Base-by-base conservation (phyloP, 441 rosid genomes). In the Arabidopsis hybrid region DNA sequence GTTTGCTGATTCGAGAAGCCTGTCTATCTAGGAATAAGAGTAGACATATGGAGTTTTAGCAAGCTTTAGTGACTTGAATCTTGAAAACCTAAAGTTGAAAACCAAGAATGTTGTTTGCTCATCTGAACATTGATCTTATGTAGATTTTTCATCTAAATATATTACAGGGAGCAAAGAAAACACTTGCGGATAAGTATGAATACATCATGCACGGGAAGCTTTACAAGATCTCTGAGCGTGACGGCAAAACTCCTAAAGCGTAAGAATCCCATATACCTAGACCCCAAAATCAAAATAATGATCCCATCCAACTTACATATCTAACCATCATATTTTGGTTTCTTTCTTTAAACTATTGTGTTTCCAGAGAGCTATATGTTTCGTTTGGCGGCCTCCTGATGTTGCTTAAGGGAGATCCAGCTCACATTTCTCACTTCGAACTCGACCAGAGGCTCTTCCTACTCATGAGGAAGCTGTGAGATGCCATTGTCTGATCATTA, bases 131-230 rank as follows among this genome's bases (percentile, higher is more conserved):
- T 42, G 12, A 31, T 2, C 35, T 58, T 16, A 35, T 14, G 12
- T 45, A n/a, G 39, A 1, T 21, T 57, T 40, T 38, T 53, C 42
- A 18, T 62, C 35, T 45, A 2, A 1, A 18, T 47, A 7, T 7
- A 17, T 74, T 57, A n/a, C 83, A 91, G 97, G 98, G 88, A 68
- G 85, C 79, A 34, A 90, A 85, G 80, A 91, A 86, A 74, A 80
- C 93, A 6, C 95, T 94, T 74, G 97, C 97, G 3, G 97, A 90
- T 72, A 92, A 92, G 83, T 90, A 86, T 13, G 97, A 94, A 59
- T 94, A 94, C 73, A 82, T 91, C 21, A 94, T 94, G 99, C 95
- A 94, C 40, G 95, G 97, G 77, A 94, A 92, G 85, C 82, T 92
- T 43, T 92, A 89, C 86, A 88, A 90, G 88, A 88, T 91, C 70